Conservation (phyloP, 495 filamentous ascomycete genomes). For the Corynascus novoguineensis region DNA sequence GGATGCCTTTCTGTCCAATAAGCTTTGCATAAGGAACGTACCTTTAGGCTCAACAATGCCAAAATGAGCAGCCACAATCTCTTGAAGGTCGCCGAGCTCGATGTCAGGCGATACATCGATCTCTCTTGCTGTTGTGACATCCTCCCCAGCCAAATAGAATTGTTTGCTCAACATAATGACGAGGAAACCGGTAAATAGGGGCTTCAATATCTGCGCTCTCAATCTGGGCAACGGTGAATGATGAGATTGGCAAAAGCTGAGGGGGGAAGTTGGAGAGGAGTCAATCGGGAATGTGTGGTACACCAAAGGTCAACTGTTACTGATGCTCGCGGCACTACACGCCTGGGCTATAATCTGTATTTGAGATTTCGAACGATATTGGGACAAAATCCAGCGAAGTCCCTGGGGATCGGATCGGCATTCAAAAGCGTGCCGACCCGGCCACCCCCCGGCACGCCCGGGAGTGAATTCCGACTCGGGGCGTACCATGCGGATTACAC, state of each 20-base stretch:
- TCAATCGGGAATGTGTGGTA: too few relatives aligned
- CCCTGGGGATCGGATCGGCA: background rate
- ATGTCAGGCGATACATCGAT: background rate
- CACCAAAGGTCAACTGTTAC: background rate
- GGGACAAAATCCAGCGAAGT: background rate
- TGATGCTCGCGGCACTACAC: background rate
- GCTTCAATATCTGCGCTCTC: background rate
- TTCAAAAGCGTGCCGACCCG: background rate
- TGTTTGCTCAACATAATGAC: background rate
- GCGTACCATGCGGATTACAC: too few relatives aligned
- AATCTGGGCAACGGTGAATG: background rate
- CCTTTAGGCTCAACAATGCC: background rate
- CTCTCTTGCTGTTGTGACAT: background rate
- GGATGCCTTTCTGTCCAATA: too few relatives aligned
- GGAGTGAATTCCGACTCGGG: background rate
- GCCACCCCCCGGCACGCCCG: background rate
- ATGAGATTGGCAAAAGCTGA: too few relatives aligned
- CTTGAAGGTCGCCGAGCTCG: background rate
- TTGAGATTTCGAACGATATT: background rate
- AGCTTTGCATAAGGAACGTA: background rate
- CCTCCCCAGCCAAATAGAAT: background rate
- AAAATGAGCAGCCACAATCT: background rate
- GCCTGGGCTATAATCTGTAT: background rate
- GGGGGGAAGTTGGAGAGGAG: too few relatives aligned
- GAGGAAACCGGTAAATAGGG: background rate